Conservation (phyloP, 23 red algal species). For the Gracilaria domingensis region DNA sequence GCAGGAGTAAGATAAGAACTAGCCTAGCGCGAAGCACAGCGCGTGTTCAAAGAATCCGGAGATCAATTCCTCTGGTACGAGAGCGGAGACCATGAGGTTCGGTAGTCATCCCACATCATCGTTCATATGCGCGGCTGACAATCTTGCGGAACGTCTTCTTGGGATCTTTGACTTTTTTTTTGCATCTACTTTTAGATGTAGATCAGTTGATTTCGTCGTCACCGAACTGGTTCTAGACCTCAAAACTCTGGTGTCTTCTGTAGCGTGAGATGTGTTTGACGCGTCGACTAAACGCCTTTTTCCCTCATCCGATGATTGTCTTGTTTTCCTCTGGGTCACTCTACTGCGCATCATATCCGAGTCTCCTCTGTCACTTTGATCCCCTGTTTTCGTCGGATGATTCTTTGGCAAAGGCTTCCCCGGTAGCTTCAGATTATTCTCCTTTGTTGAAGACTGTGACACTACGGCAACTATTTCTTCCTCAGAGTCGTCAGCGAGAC, state of each 20-base stretch:
- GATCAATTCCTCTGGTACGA: background rate
- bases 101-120: background rate
- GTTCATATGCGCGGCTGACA: conserved; percentile 2
- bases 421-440: background rate
- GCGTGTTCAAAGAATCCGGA: background rate
- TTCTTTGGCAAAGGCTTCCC: conserved; percentile 1
- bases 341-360: background rate
- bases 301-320: background rate
- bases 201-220: background rate
- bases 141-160: conserved; percentile 2
- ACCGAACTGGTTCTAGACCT: background rate
- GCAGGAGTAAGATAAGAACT: background rate
- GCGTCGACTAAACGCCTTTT: background rate
- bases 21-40: too few species aligned
- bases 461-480: conserved; percentile 31
- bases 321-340: background rate
- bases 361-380: background rate
- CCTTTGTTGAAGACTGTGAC: background rate
- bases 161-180: background rate
- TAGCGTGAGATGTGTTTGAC: background rate
- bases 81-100: background rate
- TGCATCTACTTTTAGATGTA: background rate
- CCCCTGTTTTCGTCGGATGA: background rate
- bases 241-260: conserved; percentile 25
- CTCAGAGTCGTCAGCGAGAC: background rate